Evolutionary conservation across 495 filamentous ascomycete genomes (phyloP), one percentile per base, ranked within the genome.

Genomic region (Penicillium arizonense): DNA sequence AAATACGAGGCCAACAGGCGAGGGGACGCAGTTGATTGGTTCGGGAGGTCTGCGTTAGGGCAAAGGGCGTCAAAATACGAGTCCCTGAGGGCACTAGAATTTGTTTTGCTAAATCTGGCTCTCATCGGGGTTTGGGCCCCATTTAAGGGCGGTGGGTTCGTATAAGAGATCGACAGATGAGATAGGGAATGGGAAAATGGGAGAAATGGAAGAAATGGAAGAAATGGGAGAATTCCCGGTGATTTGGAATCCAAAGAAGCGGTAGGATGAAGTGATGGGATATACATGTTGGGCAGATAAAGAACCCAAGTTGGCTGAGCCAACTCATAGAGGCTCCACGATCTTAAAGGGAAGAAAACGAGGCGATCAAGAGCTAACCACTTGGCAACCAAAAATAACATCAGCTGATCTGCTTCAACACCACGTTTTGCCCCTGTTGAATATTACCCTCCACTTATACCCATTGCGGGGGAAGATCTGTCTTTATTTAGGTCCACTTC

Each of bases 1-100:
- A 10, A 20, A 49, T 52, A 52, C 50, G 50, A 52, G n/a, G 41
- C 50, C 50, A 38, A 45, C 33, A 28, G 32, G 6, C 11, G 7
- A 38, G 9, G 23, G 5, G 20, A 8, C 21, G 23, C 13, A 12
- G 12, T 14, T 38, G 23, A 50, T 50, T 50, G 39, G 48, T 1
- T 9, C 7, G 21, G 14, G 8, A 9, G 13, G 23, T 3, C 36
- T 12, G 13, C 18, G 20, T 1, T 5, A 37, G 18, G 48, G 38
- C 26, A 42, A 20, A 35, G 9, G 13, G 33, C 18, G 28, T 11
- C 35, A 20, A 34, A 42, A 33, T 5, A 50, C 21, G 30, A 43
- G 30, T 38, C 45, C 28, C 28, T 30, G 28, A 30, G 28, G 2
- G 9, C 8, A 41, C 48, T 32, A 10, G 48, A 20, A 3, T 38